A percentile compares a stretch with the other conserved stretches of the same genome.
Evolutionary conservation across 441 rosid species (phyloP).

Genomic region (Erysimum pusillum): DNA sequence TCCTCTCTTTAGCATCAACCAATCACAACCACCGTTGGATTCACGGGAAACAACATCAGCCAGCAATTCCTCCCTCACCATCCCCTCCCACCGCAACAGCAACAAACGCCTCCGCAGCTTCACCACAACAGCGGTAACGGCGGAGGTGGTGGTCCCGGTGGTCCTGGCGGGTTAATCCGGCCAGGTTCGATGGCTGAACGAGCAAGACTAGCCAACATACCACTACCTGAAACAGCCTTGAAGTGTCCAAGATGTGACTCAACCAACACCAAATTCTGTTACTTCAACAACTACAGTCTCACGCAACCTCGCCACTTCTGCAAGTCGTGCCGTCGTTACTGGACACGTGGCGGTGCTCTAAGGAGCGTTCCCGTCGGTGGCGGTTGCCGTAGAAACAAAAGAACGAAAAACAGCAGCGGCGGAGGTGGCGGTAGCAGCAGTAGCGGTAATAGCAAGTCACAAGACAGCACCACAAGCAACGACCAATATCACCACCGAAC

Average conservation of each 20-base stretch:
- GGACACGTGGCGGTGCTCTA: conserved; percentile 72
- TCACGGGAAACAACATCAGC: conserved; percentile 51
- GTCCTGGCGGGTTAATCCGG: conserved; percentile 49
- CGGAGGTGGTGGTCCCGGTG: conserved; percentile 37
- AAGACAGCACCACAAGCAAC: conserved; percentile 45
- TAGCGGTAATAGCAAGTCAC: conserved; percentile 49
- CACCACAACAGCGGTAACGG: conserved; percentile 42
- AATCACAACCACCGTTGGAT: conserved; percentile 50
- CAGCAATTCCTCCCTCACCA: conserved; percentile 46
- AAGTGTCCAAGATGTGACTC: conserved; percentile 74
- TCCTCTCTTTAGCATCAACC: conserved; percentile 47
- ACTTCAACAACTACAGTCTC: conserved; percentile 73
- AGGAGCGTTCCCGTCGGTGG: conserved; percentile 73
- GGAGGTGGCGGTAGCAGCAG: conserved; percentile 48
- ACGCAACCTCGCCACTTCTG: conserved; percentile 79
- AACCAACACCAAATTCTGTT: conserved; percentile 70
- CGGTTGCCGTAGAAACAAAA: conserved; percentile 69
- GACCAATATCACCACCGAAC: conserved; percentile 44
- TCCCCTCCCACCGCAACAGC: conserved; percentile 48
- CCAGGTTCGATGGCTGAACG: conserved; percentile 72
- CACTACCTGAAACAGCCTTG: conserved; percentile 57
- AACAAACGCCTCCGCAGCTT: conserved; percentile 41
- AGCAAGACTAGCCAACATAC: conserved; percentile 62
- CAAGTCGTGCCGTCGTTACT: conserved; percentile 70
- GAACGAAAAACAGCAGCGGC: conserved; percentile 58